Evolutionary conservation across 805 yeast genomes (phyloP).

Genomic region (Candida ficus): DNA sequence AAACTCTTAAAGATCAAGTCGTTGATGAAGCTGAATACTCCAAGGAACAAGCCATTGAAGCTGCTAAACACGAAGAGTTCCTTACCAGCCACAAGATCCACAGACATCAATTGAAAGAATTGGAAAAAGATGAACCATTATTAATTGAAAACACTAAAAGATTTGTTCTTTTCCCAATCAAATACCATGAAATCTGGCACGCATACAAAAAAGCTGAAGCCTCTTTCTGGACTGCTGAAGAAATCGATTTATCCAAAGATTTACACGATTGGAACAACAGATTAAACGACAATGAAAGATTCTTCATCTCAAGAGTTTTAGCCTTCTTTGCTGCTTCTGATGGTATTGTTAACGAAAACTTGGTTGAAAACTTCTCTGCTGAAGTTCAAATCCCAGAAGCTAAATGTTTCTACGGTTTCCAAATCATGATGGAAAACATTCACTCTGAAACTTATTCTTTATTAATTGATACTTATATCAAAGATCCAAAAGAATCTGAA

Average conservation of each 20-base stretch:
- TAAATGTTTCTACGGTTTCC: conserved; percentile 98
- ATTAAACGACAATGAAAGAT: conserved; percentile 88
- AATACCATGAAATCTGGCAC: conserved; percentile 97
- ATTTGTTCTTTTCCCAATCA: conserved; percentile 92
- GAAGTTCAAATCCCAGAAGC: conserved; percentile 98
- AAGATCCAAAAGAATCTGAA: conserved; percentile 91
- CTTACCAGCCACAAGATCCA: conserved; percentile 59
- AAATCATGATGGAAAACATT: conserved; percentile 99
- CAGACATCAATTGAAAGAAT: conserved; percentile 65
- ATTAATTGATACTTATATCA: conserved; percentile 90
- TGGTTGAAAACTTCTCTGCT: conserved; percentile 95
- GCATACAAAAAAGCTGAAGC: conserved; percentile 99
- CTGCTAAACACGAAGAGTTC: conserved; percentile 48
- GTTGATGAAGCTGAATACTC: conserved; percentile 3
- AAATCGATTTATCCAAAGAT: conserved; percentile 93
- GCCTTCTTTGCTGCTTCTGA: conserved; percentile 99
- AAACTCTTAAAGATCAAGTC: conserved; percentile 5
- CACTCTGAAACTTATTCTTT: conserved; percentile 96
- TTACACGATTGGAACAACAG: conserved; percentile 86
- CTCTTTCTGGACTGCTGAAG: conserved; percentile 99
- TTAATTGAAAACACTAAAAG: conserved; percentile 80
- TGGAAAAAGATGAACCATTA: conserved; percentile 87
- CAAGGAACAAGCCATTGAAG: conserved; percentile 13
- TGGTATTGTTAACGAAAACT: conserved; percentile 96
- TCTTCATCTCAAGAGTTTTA: conserved; percentile 83